Percentiles rank a stretch among this genome's conserved stretches.
Conservation (phyloP, 169 alveolate species). For the Cryptosporidium sp. region DNA sequence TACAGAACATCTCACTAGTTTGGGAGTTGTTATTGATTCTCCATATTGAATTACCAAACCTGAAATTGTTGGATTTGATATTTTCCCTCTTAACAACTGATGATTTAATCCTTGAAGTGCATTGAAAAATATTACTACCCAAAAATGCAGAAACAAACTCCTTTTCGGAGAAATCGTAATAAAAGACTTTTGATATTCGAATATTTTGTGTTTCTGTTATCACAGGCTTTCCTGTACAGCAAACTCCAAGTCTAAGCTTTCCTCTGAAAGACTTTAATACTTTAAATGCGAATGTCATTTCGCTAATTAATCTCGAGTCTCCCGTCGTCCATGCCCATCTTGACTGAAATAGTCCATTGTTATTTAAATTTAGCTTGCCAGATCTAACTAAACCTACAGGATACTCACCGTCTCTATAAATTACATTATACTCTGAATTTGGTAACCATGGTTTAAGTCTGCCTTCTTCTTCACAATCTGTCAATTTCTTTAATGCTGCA, state of each 20-base stretch:
- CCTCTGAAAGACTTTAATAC: conserved; percentile 53
- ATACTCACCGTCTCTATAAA: conserved; percentile 61
- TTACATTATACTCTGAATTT: conserved; percentile 52
- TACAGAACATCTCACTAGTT: neutral
- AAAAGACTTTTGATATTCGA: conserved; percentile 64
- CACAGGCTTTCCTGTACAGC: conserved; percentile 69
- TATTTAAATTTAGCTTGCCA: neutral
- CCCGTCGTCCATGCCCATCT: conserved; percentile 77
- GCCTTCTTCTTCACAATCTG: conserved; percentile 41
- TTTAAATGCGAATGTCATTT: conserved; percentile 71
- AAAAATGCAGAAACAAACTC: conserved; percentile 71
- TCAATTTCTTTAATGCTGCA: conserved; percentile 53
- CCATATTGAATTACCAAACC: conserved; percentile 14
- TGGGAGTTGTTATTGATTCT: neutral
- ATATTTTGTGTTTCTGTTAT: conserved; percentile 69
- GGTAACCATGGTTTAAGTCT: conserved; percentile 68
- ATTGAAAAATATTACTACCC: conserved; percentile 71
- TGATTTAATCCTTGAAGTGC: conserved; percentile 66
- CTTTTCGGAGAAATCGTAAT: conserved; percentile 53
- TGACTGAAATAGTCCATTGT: neutral
- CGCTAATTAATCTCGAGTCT: conserved; percentile 58
- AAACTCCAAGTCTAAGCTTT: conserved; percentile 60
- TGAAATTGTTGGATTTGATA: conserved; percentile 7
- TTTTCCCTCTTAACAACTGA: conserved; percentile 22
- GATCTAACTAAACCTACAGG: conserved; percentile 50